Evolutionary conservation across 495 filamentous ascomycete genomes (phyloP).

Genomic region (Penicillium fimorum): DNA sequence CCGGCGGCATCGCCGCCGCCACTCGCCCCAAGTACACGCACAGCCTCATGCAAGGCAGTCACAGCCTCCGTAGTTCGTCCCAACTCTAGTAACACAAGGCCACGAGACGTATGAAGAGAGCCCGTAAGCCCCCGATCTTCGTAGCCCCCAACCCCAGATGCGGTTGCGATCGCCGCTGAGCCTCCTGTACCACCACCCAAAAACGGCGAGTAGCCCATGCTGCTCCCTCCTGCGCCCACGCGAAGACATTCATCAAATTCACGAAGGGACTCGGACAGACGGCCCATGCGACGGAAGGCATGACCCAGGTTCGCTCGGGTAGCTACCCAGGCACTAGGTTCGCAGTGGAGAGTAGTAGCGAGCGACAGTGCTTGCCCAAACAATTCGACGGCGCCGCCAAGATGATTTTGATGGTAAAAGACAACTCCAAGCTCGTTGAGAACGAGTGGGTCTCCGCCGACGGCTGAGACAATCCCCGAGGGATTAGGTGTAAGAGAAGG

Average conservation of each 20-base stretch:
- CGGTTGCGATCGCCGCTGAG: slow-evolving; percentile 31
- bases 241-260: slow-evolving; percentile 82
- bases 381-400: slow-evolving; percentile 65
- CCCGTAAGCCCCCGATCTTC: slow-evolving; percentile 48
- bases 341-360: slow-evolving; percentile 75
- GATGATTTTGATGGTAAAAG: slow-evolving; percentile 83
- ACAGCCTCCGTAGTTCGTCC: slow-evolving; percentile 65
- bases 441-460: slow-evolving; percentile 72
- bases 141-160: slow-evolving; percentile 45
- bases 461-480: slow-evolving; percentile 54
- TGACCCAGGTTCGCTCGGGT: slow-evolving; percentile 88
- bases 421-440: slow-evolving; percentile 96
- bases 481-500: slow-evolving; percentile 27
- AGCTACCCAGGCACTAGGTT: slow-evolving; percentile 80
- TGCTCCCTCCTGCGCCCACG: slow-evolving; percentile 68
- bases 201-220: slow-evolving; percentile 45
- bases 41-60: slow-evolving; percentile 66
- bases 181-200: slow-evolving; percentile 39
- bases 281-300: slow-evolving; percentile 71
- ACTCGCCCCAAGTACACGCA: slow-evolving; percentile 50
- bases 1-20: slow-evolving; percentile 59
- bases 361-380: slow-evolving; percentile 74
- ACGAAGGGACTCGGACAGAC: slow-evolving; percentile 66
- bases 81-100: slow-evolving; percentile 69
- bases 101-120: slow-evolving; percentile 49